Base-by-base conservation (phyloP, 2,329 filamentous ascomycete species). In the Fusarium xylarioides region DNA sequence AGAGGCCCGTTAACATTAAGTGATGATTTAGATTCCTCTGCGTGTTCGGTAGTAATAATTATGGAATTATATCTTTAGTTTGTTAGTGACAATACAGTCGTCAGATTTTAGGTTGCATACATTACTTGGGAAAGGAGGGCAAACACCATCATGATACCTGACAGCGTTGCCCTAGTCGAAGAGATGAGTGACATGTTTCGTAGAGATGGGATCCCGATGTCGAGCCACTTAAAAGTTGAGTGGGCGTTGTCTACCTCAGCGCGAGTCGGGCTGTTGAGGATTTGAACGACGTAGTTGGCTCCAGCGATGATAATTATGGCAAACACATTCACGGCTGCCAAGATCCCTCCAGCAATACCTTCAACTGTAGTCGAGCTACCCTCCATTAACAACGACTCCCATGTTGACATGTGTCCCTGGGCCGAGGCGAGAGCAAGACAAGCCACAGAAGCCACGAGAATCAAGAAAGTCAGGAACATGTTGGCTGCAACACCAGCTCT, bases 201-300 rank as follows among this genome's bases (percentile, higher is more conserved):
- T 34, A 88, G 56, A 16, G 87, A 88, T 11, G 87, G 85, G 23
- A 89, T 81, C 11, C 87, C 87, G 34, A 89, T 85, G 67, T 89
- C 86, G 56, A 89, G 77, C 87, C 86, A 89, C 49, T 76, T 79
- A 71, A 80, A 82, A 38, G 78, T 80, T 16, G 78, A 79, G 70
- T 89, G 88, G 10, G 87, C 87, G 18, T 71, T 76, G 34, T 83
- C 80, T 14, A 89, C 76, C 72, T 89, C 87, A 16, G 77, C 77
- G 44, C 87, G 82, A 12, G 86, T 88, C 11, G 87, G 88, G 70
- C 87, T 88, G 73, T 81, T 83, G 18, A 89, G 83, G n/a, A 88
- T 81, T 76, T 89, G 87, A 64, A 87, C 86, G 43, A 83, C 81
- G 74, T 89, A 89, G 79, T 88, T 88, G 16, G 84, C 87, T 7